phyloP scores from a whole-genome alignment of 768 basidiomycete genomes.

The Macrolepiota fuliginosa region DNA sequence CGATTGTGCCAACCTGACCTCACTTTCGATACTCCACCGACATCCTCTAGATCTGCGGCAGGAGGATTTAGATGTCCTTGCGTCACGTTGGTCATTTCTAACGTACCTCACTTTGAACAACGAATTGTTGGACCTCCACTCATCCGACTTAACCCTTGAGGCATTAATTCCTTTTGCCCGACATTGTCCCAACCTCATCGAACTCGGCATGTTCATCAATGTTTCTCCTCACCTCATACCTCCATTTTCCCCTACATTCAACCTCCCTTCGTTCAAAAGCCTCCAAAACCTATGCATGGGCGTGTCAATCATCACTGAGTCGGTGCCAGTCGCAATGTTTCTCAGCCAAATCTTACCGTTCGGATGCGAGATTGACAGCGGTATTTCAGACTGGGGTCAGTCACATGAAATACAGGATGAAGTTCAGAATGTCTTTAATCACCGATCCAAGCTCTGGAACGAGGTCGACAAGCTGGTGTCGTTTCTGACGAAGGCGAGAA shows the following conservation, averaged over 20 bases:
- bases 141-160: slow-evolving; percentile 25
- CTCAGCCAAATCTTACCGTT: slow-evolving; percentile 5
- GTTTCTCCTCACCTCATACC: slow-evolving; percentile 15
- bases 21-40: slow-evolving; percentile 30
- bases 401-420: not conserved
- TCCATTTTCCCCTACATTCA: not conserved
- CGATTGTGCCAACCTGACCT: slow-evolving; percentile 25
- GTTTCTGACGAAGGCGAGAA: not conserved
- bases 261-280: slow-evolving; percentile 6
- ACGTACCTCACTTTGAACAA: slow-evolving; percentile 36
- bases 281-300: slow-evolving; percentile 12
- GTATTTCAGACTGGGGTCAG: not conserved
- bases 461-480: not conserved
- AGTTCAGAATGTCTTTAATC: not conserved
- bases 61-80: slow-evolving; percentile 41
- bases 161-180: slow-evolving; percentile 33
- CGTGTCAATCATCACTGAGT: not conserved
- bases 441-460: not conserved
- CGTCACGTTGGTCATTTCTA: slow-evolving; percentile 37
- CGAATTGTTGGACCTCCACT: slow-evolving; percentile 29
- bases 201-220: slow-evolving; percentile 33
- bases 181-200: slow-evolving; percentile 28
- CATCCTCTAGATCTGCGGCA: slow-evolving; percentile 30
- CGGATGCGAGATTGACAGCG: not conserved
- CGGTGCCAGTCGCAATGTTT: not conserved